Evolutionary conservation across 441 rosid genomes (phyloP).

Genomic region (Corymbia citriodora): DNA sequence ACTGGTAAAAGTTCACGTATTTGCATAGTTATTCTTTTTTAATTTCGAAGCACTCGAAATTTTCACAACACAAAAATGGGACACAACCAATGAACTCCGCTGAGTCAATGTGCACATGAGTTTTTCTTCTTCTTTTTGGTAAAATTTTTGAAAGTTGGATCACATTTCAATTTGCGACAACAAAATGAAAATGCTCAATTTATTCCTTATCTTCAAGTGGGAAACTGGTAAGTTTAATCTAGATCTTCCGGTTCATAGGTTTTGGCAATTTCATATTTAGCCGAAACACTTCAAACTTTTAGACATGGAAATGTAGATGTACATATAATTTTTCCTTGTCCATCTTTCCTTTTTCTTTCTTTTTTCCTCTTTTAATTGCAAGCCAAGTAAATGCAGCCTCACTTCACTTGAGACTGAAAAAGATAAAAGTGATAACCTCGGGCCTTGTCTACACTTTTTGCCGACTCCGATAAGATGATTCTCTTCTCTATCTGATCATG

Average conservation of each 20-base stretch:
- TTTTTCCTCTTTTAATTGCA: background rate
- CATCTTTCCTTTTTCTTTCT: background rate
- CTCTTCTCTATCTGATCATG: background rate
- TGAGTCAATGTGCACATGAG: background rate
- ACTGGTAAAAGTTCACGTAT: background rate
- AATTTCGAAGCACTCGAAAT: background rate
- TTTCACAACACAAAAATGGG: background rate
- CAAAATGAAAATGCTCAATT: background rate
- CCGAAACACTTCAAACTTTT: background rate
- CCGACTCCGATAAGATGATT: background rate
- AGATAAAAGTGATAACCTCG: background rate
- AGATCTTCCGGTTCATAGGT: background rate
- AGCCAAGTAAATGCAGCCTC: background rate
- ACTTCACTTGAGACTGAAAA: background rate
- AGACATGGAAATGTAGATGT: background rate
- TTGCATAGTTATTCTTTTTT: background rate
- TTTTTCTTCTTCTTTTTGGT: background rate
- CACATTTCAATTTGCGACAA: background rate
- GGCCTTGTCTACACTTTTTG: background rate
- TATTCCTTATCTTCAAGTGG: background rate
- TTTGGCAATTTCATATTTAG: background rate
- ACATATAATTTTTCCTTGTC: background rate
- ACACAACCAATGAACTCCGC: too few species aligned
- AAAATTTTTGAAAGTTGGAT: background rate
- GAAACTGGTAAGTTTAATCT: background rate